These are phyloP conservation scores for Didymella segeticola DNA, from an alignment of 2,329 filamentous ascomycete genomes.

Conservation along the genomic window DNA sequence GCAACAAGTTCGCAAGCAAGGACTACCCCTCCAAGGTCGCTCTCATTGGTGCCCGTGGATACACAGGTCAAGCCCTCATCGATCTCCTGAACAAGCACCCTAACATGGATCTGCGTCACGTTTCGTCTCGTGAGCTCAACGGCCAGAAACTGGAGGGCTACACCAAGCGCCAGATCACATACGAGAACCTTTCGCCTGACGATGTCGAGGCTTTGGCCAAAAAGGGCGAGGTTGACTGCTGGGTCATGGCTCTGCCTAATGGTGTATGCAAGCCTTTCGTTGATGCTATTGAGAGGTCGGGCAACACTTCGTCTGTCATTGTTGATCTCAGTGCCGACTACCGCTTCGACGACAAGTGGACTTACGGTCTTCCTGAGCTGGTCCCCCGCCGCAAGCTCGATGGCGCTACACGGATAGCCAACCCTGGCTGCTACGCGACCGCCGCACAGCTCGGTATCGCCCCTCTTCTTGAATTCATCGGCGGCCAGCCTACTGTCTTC, in stretches of 20 bases:
- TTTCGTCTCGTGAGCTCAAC: slow-evolving; percentile 89
- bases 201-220: slow-evolving; percentile 86
- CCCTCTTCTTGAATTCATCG: slow-evolving; percentile 78
- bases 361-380: slow-evolving; percentile 89
- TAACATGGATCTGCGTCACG: slow-evolving; percentile 86
- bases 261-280: slow-evolving; percentile 94
- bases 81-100: slow-evolving; percentile 86
- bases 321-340: slow-evolving; percentile 97
- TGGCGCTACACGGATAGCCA: slow-evolving; percentile 80
- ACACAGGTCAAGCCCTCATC: slow-evolving; percentile 91
- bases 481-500: slow-evolving; percentile 81
- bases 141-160: slow-evolving; percentile 90
- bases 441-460: slow-evolving; percentile 89
- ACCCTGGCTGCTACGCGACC: slow-evolving; percentile 95
- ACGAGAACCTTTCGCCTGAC: slow-evolving; percentile 87
- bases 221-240: slow-evolving; percentile 86
- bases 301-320: slow-evolving; percentile 73
- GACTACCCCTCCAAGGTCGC: slow-evolving; percentile 79
- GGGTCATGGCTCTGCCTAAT: slow-evolving; percentile 97
- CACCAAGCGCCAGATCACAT: slow-evolving; percentile 87
- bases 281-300: slow-evolving; percentile 79
- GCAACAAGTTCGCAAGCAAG: slow-evolving; percentile 86
- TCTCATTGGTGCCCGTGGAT: slow-evolving; percentile 89
- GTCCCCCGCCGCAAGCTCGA: slow-evolving; percentile 78
- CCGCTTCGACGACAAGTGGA: slow-evolving; percentile 84